A percentile compares a stretch with the other conserved stretches of the same genome.
Conservation (phyloP, 352 stramenopile genomes). For the Phytophthora meadii region DNA sequence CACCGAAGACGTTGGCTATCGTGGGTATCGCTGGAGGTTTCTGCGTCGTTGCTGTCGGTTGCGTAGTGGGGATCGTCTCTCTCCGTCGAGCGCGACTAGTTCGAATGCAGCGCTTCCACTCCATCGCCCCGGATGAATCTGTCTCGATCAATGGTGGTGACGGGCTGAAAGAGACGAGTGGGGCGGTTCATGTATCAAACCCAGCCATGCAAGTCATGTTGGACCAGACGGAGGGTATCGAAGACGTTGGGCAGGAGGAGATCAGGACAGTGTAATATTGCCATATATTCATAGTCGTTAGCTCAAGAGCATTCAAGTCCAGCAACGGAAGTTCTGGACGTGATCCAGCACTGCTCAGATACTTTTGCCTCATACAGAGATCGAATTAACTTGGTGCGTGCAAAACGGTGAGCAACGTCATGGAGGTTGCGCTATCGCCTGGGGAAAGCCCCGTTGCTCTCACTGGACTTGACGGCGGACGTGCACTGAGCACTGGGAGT, state of each 20-base stretch:
- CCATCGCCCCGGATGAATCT: conserved; percentile 19
- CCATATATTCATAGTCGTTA: no score
- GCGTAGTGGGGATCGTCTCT: conserved; percentile 19
- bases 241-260: neutral
- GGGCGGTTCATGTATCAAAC: neutral
- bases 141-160: no score
- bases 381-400: no score
- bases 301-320: no score
- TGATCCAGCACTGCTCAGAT: no score
- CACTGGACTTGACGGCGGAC: no score
- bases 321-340: no score
- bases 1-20: conserved; percentile 19
- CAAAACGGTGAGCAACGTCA: no score
- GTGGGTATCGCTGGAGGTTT: conserved; percentile 15
- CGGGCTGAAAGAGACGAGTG: neutral
- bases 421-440: no score
- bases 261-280: conserved; percentile 1
- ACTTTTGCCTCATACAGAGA: no score
- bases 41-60: conserved; percentile 23
- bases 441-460: no score
- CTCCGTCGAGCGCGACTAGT: conserved; percentile 23
- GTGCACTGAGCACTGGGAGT: no score
- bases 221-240: conserved; percentile 25
- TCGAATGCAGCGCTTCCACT: conserved; percentile 21
- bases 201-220: conserved; percentile 19